These are phyloP conservation scores for Nemania bipapillata DNA, from an alignment of 2,329 filamentous ascomycete genomes.

Conservation along the genomic window DNA sequence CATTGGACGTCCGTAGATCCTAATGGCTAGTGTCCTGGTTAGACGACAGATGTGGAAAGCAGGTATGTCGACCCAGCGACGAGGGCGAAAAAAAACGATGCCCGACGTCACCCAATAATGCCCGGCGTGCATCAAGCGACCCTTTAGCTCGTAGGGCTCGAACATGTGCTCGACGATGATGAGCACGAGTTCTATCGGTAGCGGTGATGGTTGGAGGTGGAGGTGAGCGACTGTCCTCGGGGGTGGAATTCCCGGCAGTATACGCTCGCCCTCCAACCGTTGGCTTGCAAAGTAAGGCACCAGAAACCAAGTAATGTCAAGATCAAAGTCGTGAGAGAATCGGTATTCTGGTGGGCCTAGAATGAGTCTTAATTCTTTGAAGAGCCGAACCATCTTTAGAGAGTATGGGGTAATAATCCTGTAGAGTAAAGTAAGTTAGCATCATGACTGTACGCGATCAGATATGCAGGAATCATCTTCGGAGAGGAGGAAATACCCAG, in stretches of 20 bases:
- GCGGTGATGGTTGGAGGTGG: not conserved
- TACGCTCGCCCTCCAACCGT: too few relatives aligned
- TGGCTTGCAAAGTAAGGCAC: too few relatives aligned
- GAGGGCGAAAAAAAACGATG: slow-evolving; percentile 3
- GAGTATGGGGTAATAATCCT: not conserved
- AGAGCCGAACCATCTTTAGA: not conserved
- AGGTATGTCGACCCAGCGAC: slow-evolving; percentile 7
- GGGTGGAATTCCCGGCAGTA: too few relatives aligned
- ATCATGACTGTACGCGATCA: not conserved
- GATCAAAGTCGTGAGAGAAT: too few relatives aligned
- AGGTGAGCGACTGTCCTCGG: too few relatives aligned
- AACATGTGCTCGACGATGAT: not conserved
- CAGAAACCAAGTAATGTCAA: too few relatives aligned
- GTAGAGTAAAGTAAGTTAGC: not conserved
- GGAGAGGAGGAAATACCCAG: not conserved
- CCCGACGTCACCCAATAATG: not conserved
- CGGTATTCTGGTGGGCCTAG: too few relatives aligned
- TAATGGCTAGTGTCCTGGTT: slow-evolving; percentile 2
- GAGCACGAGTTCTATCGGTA: not conserved
- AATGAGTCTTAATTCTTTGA: too few relatives aligned
- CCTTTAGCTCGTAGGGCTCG: not conserved
- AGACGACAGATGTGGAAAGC: slow-evolving; percentile 4
- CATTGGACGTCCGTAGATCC: not conserved
- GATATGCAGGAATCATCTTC: not conserved
- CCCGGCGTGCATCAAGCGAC: not conserved